Base-by-base conservation (phyloP, 179 eudicot species). In the Patellifolia procumbens region DNA sequence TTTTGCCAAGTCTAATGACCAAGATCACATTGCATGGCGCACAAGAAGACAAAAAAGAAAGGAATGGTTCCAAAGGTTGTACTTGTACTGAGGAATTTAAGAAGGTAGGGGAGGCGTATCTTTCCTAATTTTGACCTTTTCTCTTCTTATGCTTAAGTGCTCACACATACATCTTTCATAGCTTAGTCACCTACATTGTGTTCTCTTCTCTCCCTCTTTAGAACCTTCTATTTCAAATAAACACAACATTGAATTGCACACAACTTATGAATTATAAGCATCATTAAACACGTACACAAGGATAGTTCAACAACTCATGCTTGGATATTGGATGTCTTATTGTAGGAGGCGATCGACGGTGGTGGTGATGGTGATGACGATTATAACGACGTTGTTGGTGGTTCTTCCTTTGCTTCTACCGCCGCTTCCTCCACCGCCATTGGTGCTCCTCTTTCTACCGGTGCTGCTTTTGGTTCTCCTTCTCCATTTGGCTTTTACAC, bases 361-460 rank as follows among this genome's bases (percentile, higher is more conserved):
- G 43, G 59, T 77, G 80, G 37, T 34, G 75, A 37, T 48, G 7
- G 16, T 77, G 34, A 77, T 70, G 80, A 75, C 35, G 80, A 35
- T 45, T 15, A 20, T 77, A 17, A 77, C 75, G 74, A 58, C 28
- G 75, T 77, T 39, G 70, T 13, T 70, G 28, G 69, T 53, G 16
- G 35, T 63, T 20, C 81, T 79, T n/a, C 81, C 81, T 61, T 19
- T 79, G 67, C 31, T 73, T 10, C 59, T 85, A 20, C 87, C 87
- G 22, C 80, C 87, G 32, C 85, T 80, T 56, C 84, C 83, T 4
- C 87, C 87, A 13, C 87, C 87, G 24, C 85, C 85, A 35, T 74
- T 64, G 69, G 3, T 77, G 26, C 42, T 85, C 22, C 85, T 85
- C 28, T 65, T 85, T 37, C 48, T 82, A 9, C 87, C 87, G 19